A percentile compares a stretch with the other conserved stretches of the same genome.
Evolutionary conservation across 352 stramenopile species (phyloP).

Genomic region (Globisporangium uncinulatum): DNA sequence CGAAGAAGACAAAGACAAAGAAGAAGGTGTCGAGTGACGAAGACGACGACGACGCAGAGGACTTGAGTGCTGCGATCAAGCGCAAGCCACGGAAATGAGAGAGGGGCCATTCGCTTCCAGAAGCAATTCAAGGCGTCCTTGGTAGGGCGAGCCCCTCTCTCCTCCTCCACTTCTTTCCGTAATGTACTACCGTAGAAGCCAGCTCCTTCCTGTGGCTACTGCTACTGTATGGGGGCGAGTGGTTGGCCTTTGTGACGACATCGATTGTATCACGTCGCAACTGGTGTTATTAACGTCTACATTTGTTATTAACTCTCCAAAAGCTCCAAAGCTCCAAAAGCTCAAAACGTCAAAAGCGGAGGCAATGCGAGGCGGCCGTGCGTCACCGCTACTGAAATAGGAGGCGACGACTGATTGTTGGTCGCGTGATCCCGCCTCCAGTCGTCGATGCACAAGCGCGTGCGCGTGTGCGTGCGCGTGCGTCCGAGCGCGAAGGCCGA

Average conservation of each 20-base stretch:
- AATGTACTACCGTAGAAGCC: no score
- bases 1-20: constrained; percentile 15
- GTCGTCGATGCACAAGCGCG: constrained; percentile 48
- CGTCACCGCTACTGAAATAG: background rate
- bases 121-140: no score
- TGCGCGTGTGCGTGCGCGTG: constrained; percentile 65
- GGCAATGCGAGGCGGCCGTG: no score
- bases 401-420: background rate
- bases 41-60: constrained; percentile 45
- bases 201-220: no score
- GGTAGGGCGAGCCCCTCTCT: background rate
- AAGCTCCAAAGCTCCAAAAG: no score
- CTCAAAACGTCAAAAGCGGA: no score
- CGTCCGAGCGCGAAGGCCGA: constrained; percentile 21
- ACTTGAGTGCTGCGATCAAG: constrained; percentile 72
- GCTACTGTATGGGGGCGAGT: no score
- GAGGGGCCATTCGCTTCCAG: background rate
- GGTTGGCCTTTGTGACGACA: no score
- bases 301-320: no score
- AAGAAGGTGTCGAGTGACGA: constrained; percentile 42
- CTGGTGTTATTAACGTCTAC: no score
- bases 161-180: background rate
- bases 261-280: no score
- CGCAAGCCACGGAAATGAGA: constrained; percentile 34
- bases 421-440: background rate